A percentile compares a stretch with the other conserved stretches of the same genome.
phyloP scores from a whole-genome alignment of 169 alveolate genomes.

The Cryptosporidium viatorum region DNA sequence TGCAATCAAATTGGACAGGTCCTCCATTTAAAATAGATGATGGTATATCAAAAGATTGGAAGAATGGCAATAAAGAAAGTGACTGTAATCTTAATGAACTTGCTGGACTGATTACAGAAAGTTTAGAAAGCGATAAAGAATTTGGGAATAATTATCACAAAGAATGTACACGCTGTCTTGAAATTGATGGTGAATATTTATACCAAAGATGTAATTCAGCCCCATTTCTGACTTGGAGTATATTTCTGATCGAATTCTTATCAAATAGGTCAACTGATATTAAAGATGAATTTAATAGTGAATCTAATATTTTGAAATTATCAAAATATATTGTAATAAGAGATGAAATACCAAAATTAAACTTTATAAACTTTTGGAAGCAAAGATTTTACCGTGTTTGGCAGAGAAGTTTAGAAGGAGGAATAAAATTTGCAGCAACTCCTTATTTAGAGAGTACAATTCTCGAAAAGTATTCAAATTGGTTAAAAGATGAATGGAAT shows the following conservation, averaged over 20 bases:
- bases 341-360: conserved; percentile 1
- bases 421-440: conserved; percentile 46
- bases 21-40: conserved; percentile 48
- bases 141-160: conserved; percentile 6
- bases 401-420: conserved; percentile 73
- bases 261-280: conserved; percentile 15
- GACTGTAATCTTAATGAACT: neutral
- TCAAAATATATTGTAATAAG: neutral
- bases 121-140: neutral
- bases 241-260: conserved; percentile 35
- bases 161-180: conserved; percentile 14
- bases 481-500: conserved; percentile 32
- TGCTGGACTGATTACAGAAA: conserved; percentile 3
- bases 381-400: conserved; percentile 63
- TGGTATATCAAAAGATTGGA: conserved; percentile 21
- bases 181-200: conserved; percentile 57
- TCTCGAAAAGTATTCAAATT: conserved; percentile 28
- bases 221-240: conserved; percentile 51
- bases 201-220: conserved; percentile 47
- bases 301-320: conserved; percentile 7
- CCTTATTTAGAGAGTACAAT: conserved; percentile 60
- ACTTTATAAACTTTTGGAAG: conserved; percentile 55
- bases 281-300: neutral
- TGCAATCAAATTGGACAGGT: conserved; percentile 73
- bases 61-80: neutral